These are phyloP conservation scores for Annona cherimola DNA, from an alignment of 164 flowering plant genomes.

Conservation along the genomic window DNA sequence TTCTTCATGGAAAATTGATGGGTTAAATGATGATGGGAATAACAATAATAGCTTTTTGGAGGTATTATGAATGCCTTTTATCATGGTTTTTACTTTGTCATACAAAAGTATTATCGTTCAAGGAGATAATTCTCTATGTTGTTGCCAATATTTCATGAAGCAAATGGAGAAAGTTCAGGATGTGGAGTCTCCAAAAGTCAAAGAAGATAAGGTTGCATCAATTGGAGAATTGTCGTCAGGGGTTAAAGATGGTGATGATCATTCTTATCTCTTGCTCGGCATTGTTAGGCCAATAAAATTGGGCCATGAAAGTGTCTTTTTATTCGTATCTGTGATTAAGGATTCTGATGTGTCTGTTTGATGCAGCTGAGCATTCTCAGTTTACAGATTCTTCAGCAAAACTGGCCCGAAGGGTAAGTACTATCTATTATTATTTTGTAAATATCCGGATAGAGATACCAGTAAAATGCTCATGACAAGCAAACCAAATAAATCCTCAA, in stretches of 20 bases:
- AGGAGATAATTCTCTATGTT: slow-evolving; percentile 11
- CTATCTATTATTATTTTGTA: neutral
- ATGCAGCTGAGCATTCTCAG: slow-evolving; percentile 48
- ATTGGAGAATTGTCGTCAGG: slow-evolving; percentile 17
- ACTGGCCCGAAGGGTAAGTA: slow-evolving; percentile 64
- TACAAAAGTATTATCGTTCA: neutral
- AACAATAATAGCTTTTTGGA: slow-evolving; percentile 26
- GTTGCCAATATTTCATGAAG: slow-evolving; percentile 21
- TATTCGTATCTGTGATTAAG: neutral
- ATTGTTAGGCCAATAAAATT: slow-evolving; percentile 1
- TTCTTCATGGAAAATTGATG: slow-evolving; percentile 72
- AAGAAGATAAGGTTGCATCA: slow-evolving; percentile 17
- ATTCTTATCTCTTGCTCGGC: slow-evolving; percentile 3
- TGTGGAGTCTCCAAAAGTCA: slow-evolving; percentile 21
- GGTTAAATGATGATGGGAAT: slow-evolving; percentile 32
- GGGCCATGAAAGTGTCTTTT: slow-evolving; percentile 2
- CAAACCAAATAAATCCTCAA: too few species aligned
- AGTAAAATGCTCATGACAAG: too few species aligned
- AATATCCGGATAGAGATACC: too few species aligned
- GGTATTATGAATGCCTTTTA: slow-evolving; percentile 26
- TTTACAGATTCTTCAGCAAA: slow-evolving; percentile 56
- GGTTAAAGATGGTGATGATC: slow-evolving; percentile 9
- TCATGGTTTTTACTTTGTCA: neutral
- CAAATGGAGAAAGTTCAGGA: slow-evolving; percentile 25
- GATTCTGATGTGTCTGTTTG: neutral